These are phyloP conservation scores for Hylodesmum podocarpum DNA, from an alignment of 306 rosid genomes.

Conservation along the genomic window DNA sequence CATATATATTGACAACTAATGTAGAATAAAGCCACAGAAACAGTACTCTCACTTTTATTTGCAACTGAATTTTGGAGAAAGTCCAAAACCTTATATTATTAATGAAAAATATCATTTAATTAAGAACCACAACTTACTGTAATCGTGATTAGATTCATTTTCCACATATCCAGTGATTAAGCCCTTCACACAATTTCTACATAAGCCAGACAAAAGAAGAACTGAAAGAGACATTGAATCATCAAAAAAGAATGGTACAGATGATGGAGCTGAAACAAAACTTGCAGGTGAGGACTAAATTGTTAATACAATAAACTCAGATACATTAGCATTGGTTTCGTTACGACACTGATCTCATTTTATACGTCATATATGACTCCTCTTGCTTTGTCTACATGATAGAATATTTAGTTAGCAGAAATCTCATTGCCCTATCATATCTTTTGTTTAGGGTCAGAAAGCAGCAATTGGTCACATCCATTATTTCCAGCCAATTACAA, in stretches of 20 bases:
- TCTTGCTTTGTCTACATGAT: background rate
- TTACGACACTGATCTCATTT: background rate
- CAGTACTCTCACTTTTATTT: background rate
- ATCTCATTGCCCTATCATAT: background rate
- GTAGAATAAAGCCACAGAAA: background rate
- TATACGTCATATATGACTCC: background rate
- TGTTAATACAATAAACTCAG: background rate
- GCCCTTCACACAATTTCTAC: background rate
- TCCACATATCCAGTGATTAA: background rate
- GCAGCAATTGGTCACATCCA: background rate
- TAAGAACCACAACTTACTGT: background rate
- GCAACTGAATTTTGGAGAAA: background rate
- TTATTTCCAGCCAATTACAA: constrained; percentile 21
- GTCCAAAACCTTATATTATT: background rate
- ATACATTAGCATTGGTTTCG: background rate
- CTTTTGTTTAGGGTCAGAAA: constrained; percentile 16
- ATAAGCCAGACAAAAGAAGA: background rate
- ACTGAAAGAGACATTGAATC: background rate
- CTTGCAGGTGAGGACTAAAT: constrained; percentile 4
- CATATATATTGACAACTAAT: background rate
- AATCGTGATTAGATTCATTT: background rate
- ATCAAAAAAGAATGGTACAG: background rate
- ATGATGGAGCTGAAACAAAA: background rate
- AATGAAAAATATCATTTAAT: background rate
- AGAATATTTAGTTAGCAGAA: background rate